Base-by-base conservation (phyloP, 495 filamentous ascomycete genomes). In the Alectoria sarmentosa region DNA sequence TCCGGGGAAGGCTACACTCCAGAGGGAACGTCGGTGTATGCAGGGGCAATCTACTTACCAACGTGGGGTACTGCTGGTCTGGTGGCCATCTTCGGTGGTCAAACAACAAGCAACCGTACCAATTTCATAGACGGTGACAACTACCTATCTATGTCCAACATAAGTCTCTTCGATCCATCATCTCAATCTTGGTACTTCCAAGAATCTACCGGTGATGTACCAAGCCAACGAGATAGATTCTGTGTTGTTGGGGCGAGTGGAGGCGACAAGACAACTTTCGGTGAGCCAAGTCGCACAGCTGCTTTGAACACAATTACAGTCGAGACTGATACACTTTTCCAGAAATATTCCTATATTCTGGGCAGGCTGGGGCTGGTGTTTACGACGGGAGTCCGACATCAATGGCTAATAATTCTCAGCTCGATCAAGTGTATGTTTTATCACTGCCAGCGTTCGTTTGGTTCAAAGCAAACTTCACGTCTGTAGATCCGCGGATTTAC, bases 171-270 rank as follows among this genome's bases (percentile, higher is more conserved):
- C 42, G 42, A 46, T 23, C 19, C 11, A 46, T 46, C 42, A 23
- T 46, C 42, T 46, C 19, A 59, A n/a, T 13, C 32, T 13, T 59
- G 57, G 57, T 59, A 39, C 57, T 21, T 39, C 7, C 57, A 59
- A 59, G 0, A 21, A 10, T 10, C 57, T 17, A 59, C 14, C n/a
- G 57, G 57, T 38, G 32, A 59, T 59, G 28, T 39, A 23, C 32
- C 57, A 41, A 41, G 39, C 57, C 8, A 59, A 34, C 57, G 57
- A 14, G 57, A 59, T 39, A 59, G 57, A 1, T 59, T 59, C 57
- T 59, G 57, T 38, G 32, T 59, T 28, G 57, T 41, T 59, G 57
- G 57, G 21, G 57, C 39, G n/a, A 37, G 57, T 38, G 57, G 57
- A n/a, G 57, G 57, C 21, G 57, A 59, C 34, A 39, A 59, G 36